These are phyloP conservation scores for Tricholoma sp. DNA, from an alignment of 768 basidiomycete species.

Conservation along the genomic window DNA sequence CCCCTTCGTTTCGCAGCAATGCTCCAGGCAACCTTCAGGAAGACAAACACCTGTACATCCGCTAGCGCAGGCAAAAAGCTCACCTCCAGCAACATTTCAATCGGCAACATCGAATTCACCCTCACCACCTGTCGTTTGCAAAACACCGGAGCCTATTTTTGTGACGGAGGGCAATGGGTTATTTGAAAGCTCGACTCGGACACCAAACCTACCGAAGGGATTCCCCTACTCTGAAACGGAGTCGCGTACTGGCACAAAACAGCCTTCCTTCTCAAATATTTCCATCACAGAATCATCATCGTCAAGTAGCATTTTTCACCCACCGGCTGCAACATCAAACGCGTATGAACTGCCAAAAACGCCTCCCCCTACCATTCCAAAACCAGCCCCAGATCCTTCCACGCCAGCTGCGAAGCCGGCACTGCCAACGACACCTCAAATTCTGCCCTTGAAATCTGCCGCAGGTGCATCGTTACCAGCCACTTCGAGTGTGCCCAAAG, in stretches of 20 bases:
- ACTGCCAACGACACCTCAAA: background rate
- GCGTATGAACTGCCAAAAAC: background rate
- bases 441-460: background rate
- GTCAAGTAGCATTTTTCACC: background rate
- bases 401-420: background rate
- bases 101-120: slow-evolving; percentile 13
- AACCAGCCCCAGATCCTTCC: background rate
- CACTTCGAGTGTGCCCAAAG: background rate
- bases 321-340: background rate
- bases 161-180: slow-evolving; percentile 11
- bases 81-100: slow-evolving; percentile 11
- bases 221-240: slow-evolving; percentile 13
- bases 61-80: slow-evolving; percentile 8
- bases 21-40: background rate
- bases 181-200: slow-evolving; percentile 10
- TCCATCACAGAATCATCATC: background rate
- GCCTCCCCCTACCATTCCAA: background rate
- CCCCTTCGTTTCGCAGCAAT: background rate
- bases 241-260: background rate
- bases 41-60: slow-evolving; percentile 4
- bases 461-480: background rate
- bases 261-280: background rate
- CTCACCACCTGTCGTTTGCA: slow-evolving; percentile 7
- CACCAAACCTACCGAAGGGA: slow-evolving; percentile 12
- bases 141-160: slow-evolving; percentile 8